Percentiles rank a stretch among this genome's conserved stretches.
phyloP scores from a whole-genome alignment of 2,329 filamentous ascomycete genomes.

The Cordyceps farinosa region DNA sequence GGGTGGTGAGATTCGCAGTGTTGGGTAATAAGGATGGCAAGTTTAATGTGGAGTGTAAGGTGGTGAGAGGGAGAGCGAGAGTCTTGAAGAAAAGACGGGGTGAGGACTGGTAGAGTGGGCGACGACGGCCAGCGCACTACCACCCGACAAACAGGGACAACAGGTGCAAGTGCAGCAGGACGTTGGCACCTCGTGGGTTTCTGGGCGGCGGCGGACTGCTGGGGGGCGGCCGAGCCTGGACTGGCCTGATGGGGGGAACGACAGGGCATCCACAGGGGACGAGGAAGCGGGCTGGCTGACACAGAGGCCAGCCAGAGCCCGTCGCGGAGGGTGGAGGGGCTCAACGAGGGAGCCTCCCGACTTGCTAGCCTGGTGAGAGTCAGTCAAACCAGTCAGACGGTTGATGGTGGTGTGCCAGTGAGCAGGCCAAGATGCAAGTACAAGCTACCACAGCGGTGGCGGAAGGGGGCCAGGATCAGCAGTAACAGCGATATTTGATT shows the following conservation, averaged over 20 bases:
- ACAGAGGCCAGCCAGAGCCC: not conserved
- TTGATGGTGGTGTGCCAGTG: not conserved
- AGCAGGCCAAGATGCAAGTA: not conserved
- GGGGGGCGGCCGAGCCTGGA: not conserved
- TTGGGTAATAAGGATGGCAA: conserved; percentile 15
- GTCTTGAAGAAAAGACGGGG: conserved; percentile 1
- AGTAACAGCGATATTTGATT: not conserved
- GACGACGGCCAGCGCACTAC: not conserved
- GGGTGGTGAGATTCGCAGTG: conserved; percentile 9
- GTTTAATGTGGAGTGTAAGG: conserved; percentile 16
- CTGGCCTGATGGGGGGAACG: not conserved
- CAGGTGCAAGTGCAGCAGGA: not conserved
- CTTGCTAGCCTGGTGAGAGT: not conserved
- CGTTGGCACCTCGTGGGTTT: not conserved
- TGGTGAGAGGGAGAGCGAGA: conserved; percentile 14
- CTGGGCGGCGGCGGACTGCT: not conserved
- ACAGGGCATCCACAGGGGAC: not conserved
- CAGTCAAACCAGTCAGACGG: not conserved
- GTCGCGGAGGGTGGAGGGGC: not conserved
- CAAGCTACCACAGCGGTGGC: not conserved
- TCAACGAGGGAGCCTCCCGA: not conserved
- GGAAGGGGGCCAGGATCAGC: not conserved
- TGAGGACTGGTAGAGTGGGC: not conserved
- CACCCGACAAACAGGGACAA: not conserved
- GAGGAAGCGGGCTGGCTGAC: not conserved